A percentile compares a stretch with the other conserved stretches of the same genome.
These are phyloP conservation scores for Penicillium lividum DNA, from an alignment of 495 filamentous ascomycete genomes.

Conservation along the genomic window DNA sequence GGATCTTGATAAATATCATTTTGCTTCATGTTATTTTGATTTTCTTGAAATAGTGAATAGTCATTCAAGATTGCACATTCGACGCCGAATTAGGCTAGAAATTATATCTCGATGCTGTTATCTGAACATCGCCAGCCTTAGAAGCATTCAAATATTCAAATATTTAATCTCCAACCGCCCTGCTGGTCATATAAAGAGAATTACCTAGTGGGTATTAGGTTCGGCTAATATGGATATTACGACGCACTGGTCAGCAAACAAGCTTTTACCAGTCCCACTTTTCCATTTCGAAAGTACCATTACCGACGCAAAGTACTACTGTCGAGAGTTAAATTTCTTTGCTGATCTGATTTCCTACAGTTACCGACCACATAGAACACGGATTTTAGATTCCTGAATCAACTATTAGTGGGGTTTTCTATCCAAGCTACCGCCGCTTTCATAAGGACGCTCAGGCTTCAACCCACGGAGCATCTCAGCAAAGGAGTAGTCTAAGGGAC, in stretches of 20 bases:
- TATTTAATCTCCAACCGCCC: too few species aligned
- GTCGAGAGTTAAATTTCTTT: constrained; percentile 13
- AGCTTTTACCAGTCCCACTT: constrained; percentile 12
- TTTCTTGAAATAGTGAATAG: not conserved
- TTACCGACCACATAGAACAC: not conserved
- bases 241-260: constrained; percentile 13
- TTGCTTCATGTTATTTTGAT: constrained; percentile 2
- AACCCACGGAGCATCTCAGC: too few species aligned
- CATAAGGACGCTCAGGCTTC: too few species aligned
- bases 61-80: not conserved
- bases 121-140: too few species aligned
- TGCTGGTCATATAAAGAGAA: not conserved
- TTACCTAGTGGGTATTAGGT: not conserved
- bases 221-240: not conserved
- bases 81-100: too few species aligned
- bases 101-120: too few species aligned
- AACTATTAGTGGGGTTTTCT: too few species aligned
- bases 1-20: constrained; percentile 22
- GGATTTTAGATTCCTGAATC: not conserved
- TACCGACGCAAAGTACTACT: not conserved
- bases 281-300: not conserved
- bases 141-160: too few species aligned
- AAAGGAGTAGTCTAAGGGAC: too few species aligned
- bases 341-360: constrained; percentile 18
- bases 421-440: too few species aligned